A percentile compares a stretch with the other conserved stretches of the same genome.
Conservation (phyloP, 2,329 filamentous ascomycete species). For the Trichoderma sp. region DNA sequence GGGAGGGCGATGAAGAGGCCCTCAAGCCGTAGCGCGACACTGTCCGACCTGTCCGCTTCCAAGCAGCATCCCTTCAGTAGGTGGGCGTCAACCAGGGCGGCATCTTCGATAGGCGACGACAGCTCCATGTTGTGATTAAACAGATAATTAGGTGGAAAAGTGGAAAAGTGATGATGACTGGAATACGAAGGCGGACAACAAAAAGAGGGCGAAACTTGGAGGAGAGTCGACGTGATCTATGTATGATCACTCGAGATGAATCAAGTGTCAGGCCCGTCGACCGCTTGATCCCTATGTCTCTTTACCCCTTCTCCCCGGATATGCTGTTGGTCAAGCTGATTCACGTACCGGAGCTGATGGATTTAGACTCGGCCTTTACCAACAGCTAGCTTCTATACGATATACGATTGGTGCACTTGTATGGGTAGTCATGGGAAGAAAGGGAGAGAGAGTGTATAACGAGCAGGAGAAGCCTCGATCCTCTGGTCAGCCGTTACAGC, state of each 20-base stretch:
- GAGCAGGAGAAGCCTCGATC: not conserved
- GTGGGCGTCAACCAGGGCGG: slow-evolving; percentile 39
- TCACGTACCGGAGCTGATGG: slow-evolving; percentile 12
- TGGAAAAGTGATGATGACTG: not conserved
- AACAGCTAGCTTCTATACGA: slow-evolving; percentile 1
- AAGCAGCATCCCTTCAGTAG: slow-evolving; percentile 56
- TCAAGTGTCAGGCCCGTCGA: not conserved
- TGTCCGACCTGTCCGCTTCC: slow-evolving; percentile 57
- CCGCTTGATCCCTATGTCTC: not conserved
- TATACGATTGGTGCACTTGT: slow-evolving; percentile 5
- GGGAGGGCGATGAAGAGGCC: slow-evolving; percentile 51
- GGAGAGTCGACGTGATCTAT: slow-evolving; percentile 5
- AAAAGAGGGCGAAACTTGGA: not conserved
- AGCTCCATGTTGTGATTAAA: slow-evolving; percentile 28
- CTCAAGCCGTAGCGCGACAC: slow-evolving; percentile 52
- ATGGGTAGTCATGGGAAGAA: not conserved
- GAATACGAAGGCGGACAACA: not conserved
- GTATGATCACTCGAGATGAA: slow-evolving; percentile 6
- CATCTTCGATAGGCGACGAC: slow-evolving; percentile 33
- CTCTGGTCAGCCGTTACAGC: not conserved
- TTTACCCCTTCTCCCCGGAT: slow-evolving; percentile 4
- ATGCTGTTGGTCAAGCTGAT: slow-evolving; percentile 2
- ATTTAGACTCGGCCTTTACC: slow-evolving; percentile 8
- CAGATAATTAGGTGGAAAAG: not conserved
- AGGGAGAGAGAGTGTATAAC: not conserved